These are phyloP conservation scores for Phylloporus sp. DNA, from an alignment of 768 basidiomycete species.

Conservation along the genomic window DNA sequence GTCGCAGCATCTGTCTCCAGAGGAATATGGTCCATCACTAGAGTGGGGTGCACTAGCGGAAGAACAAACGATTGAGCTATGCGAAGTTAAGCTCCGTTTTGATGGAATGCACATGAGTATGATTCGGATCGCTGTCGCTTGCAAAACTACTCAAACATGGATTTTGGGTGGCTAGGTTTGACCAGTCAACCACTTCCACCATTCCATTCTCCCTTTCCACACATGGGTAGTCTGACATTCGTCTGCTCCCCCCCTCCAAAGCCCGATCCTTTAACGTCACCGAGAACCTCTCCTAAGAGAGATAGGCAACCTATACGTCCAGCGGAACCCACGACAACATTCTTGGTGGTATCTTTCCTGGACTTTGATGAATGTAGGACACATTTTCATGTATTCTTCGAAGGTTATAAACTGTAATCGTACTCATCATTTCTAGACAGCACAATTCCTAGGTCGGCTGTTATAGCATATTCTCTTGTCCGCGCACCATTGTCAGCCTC, in stretches of 20 bases:
- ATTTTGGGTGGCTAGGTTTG: conserved; percentile 32
- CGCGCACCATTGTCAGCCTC: conserved; percentile 28
- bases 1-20: conserved; percentile 11
- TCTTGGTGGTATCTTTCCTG: conserved; percentile 49
- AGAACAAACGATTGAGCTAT: conserved; percentile 56
- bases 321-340: conserved; percentile 34
- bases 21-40: conserved; percentile 21
- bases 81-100: conserved; percentile 50
- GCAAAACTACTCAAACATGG: conserved; percentile 1
- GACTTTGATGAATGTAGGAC: conserved; percentile 59
- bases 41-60: conserved; percentile 57
- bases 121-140: conserved; percentile 10
- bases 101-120: conserved; percentile 43
- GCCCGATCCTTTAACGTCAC: conserved; percentile 23
- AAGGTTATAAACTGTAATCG: conserved; percentile 22
- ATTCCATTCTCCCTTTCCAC: conserved; percentile 33
- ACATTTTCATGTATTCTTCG: neutral
- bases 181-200: conserved; percentile 42
- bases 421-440: conserved; percentile 34
- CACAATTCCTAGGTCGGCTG: conserved; percentile 34
- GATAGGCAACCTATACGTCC: conserved; percentile 22
- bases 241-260: conserved; percentile 35
- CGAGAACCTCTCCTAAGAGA: conserved; percentile 24
- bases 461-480: conserved; percentile 29
- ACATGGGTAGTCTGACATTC: conserved; percentile 45